phyloP scores from a whole-genome alignment of 2,329 filamentous ascomycete species.

The Arthrinium puccinioides region DNA sequence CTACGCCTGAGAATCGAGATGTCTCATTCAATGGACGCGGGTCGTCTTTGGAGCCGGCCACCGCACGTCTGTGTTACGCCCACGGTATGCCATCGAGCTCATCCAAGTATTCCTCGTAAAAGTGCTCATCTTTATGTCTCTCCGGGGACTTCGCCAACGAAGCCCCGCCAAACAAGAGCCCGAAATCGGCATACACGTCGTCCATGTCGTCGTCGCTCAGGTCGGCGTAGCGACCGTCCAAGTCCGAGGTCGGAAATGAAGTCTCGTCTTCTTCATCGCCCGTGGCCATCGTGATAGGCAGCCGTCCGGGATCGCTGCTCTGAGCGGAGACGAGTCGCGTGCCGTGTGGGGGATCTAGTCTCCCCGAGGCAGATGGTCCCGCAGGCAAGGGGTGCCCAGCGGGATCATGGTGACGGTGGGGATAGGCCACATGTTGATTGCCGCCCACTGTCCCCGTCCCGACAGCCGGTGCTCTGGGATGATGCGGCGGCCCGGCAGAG shows the following conservation, averaged over 20 bases:
- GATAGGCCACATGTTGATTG: not conserved
- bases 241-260: constrained; percentile 39
- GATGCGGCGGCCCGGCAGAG: no score
- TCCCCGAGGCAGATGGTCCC: not conserved
- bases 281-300: constrained; percentile 11
- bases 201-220: constrained; percentile 36
- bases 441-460: constrained; percentile 12
- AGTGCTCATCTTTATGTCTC: constrained; percentile 28
- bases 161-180: constrained; percentile 38
- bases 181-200: constrained; percentile 49
- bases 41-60: no score
- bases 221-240: constrained; percentile 35
- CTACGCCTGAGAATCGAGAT: no score
- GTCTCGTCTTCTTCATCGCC: constrained; percentile 35
- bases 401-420: not conserved
- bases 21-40: no score
- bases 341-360: not conserved
- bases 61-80: constrained; percentile 18
- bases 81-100: constrained; percentile 49
- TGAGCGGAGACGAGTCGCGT: not conserved
- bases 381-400: not conserved
- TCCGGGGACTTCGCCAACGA: constrained; percentile 9
- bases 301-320: constrained; percentile 5
- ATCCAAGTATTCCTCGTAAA: constrained; percentile 48
- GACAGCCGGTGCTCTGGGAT: no score